phyloP scores from a whole-genome alignment of 208 protist species.

The Leishmania braziliensis region DNA sequence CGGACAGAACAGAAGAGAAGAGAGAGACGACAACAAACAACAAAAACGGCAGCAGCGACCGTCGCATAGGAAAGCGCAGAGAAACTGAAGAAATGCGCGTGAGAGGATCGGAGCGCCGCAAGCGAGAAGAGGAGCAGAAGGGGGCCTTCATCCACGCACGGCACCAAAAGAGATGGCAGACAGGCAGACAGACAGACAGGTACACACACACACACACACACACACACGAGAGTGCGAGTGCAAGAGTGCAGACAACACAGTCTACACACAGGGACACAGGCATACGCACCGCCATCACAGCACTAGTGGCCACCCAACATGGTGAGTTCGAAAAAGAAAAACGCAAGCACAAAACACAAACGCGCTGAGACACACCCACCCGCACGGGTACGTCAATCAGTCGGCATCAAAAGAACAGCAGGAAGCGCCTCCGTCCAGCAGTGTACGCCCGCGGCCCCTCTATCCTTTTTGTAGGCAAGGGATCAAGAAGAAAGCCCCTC shows the following conservation, averaged over 20 bases:
- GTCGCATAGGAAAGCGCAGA: neutral
- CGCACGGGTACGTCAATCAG: neutral
- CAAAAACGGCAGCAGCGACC: neutral
- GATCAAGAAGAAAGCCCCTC: neutral
- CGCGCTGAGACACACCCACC: neutral
- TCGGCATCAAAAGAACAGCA: neutral
- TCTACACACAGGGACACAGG: neutral
- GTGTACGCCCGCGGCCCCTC: neutral
- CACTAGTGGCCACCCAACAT: neutral
- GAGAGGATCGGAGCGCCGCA: no score
- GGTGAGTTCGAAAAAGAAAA: neutral
- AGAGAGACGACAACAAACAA: neutral
- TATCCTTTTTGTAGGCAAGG: neutral
- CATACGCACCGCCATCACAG: neutral
- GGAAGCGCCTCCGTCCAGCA: neutral
- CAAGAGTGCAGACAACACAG: neutral
- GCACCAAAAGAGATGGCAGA: neutral
- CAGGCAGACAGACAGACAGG: neutral
- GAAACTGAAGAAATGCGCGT: neutral
- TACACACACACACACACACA: conserved; percentile 3
- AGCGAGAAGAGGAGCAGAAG: neutral
- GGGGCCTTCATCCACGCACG: neutral
- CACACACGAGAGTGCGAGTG: neutral
- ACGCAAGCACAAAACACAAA: neutral
- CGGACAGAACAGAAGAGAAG: neutral